phyloP scores from a whole-genome alignment of 2,329 filamentous ascomycete species.

The Colletotrichum somersetense region DNA sequence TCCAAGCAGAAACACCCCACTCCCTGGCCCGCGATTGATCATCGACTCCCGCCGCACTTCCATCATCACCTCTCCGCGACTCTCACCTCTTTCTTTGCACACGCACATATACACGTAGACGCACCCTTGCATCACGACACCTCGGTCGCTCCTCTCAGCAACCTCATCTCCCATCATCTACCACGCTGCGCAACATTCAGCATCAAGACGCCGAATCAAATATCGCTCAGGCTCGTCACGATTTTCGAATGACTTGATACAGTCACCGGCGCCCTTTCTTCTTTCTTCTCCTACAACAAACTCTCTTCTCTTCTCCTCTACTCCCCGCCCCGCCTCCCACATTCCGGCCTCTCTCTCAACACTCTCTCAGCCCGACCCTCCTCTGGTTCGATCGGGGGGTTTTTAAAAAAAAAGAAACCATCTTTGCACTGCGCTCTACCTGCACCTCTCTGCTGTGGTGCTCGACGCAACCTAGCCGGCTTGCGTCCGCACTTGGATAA shows the following conservation, averaged over 20 bases:
- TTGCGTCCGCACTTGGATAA: conserved; percentile 20
- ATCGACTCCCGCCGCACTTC: conserved; percentile 41
- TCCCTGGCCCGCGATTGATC: conserved; percentile 35
- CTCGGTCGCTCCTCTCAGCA: conserved; percentile 14
- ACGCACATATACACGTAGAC: conserved; percentile 8
- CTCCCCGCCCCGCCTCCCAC: not conserved
- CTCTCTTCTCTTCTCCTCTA: not conserved
- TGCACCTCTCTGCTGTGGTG: conserved; percentile 10
- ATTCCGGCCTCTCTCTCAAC: not conserved
- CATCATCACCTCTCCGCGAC: conserved; percentile 37
- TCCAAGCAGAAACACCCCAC: conserved; percentile 37
- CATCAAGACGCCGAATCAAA: conserved; percentile 13
- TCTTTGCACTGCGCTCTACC: conserved; percentile 18
- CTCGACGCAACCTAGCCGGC: conserved; percentile 28
- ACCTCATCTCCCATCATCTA: not conserved
- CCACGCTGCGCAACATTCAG: not conserved
- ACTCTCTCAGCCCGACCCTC: not conserved
- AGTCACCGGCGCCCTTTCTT: conserved; percentile 6
- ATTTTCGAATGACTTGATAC: conserved; percentile 40
- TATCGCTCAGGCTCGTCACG: not conserved
- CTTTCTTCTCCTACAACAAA: not conserved
- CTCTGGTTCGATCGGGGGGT: conserved; percentile 1
- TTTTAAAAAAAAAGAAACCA: not conserved
- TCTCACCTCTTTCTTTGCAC: conserved; percentile 37
- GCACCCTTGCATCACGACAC: conserved; percentile 23